phyloP scores from a whole-genome alignment of 2,329 filamentous ascomycete species.

The Fusarium robinianum region DNA sequence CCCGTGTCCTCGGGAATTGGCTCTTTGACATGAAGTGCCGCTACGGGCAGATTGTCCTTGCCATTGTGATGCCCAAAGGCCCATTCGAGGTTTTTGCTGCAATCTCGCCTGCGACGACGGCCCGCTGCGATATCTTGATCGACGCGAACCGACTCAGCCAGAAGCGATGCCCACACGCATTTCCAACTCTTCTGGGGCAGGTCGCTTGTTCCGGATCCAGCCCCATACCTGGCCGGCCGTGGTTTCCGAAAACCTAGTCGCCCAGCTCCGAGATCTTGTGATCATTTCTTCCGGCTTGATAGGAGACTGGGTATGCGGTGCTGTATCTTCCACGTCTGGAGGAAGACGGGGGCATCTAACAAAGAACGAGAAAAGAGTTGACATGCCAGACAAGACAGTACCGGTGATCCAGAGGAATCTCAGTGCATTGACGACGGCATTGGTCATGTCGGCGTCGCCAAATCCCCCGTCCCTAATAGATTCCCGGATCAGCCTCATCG shows the following conservation, averaged over 20 bases:
- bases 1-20: too few species aligned
- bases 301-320: background rate
- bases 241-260: slow-evolving; percentile 10
- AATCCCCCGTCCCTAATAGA: slow-evolving; percentile 23
- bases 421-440: slow-evolving; percentile 24
- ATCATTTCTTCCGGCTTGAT: slow-evolving; percentile 3
- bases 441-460: slow-evolving; percentile 8
- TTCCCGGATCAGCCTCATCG: slow-evolving; percentile 30
- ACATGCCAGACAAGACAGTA: slow-evolving; percentile 25
- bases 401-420: slow-evolving; percentile 29
- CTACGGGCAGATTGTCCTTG: too few species aligned
- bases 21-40: too few species aligned
- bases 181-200: too few species aligned
- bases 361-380: slow-evolving; percentile 26
- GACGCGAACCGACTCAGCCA: too few species aligned
- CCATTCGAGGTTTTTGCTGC: too few species aligned
- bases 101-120: too few species aligned
- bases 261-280: slow-evolving; percentile 1
- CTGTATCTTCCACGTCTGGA: slow-evolving; percentile 2
- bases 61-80: too few species aligned
- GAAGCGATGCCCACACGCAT: too few species aligned
- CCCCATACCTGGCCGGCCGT: slow-evolving; percentile 18
- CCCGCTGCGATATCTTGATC: too few species aligned
- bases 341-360: slow-evolving; percentile 28
- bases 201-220: too few species aligned